phyloP scores from a whole-genome alignment of 2,329 filamentous ascomycete species.

The Beauveria medogensis region DNA sequence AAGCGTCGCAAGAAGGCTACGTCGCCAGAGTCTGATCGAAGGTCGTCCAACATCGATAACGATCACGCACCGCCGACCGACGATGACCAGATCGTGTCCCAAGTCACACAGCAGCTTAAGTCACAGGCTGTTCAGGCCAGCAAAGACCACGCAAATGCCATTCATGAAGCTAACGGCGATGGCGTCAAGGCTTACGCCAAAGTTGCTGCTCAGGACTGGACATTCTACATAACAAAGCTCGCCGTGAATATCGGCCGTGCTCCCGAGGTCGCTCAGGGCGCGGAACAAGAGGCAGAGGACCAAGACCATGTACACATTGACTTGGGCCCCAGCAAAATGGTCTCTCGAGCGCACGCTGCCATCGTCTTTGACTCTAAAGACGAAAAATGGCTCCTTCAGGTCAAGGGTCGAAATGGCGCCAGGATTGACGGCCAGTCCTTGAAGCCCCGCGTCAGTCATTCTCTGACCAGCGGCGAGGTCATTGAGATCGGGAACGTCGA shows the following conservation, averaged over 20 bases:
- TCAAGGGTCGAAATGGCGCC: constrained; percentile 87
- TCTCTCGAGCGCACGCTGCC: constrained; percentile 68
- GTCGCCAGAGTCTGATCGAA: constrained; percentile 13
- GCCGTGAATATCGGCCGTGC: constrained; percentile 68
- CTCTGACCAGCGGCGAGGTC: constrained; percentile 77
- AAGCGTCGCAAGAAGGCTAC: constrained; percentile 53
- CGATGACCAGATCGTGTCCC: constrained; percentile 48
- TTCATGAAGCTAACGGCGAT: constrained; percentile 53
- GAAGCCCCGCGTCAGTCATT: constrained; percentile 56
- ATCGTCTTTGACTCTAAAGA: constrained; percentile 63
- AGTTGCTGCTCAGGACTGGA: constrained; percentile 75
- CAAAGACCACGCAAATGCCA: constrained; percentile 54
- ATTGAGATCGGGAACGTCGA: constrained; percentile 88
- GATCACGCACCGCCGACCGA: constrained; percentile 34
- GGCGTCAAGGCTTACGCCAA: constrained; percentile 72
- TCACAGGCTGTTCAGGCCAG: constrained; percentile 47
- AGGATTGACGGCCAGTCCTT: constrained; percentile 69
- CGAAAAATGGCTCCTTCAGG: constrained; percentile 72
- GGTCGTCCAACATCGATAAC: constrained; percentile 20
- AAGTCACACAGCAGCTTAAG: constrained; percentile 45
- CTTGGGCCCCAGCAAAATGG: constrained; percentile 73
- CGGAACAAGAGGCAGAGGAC: constrained; percentile 36
- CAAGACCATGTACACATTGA: constrained; percentile 70
- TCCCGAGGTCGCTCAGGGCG: constrained; percentile 39
- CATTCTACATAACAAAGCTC: constrained; percentile 72